A percentile compares a stretch with the other conserved stretches of the same genome.
Conservation (phyloP, 805 yeast genomes). For the Saitoella complicata region DNA sequence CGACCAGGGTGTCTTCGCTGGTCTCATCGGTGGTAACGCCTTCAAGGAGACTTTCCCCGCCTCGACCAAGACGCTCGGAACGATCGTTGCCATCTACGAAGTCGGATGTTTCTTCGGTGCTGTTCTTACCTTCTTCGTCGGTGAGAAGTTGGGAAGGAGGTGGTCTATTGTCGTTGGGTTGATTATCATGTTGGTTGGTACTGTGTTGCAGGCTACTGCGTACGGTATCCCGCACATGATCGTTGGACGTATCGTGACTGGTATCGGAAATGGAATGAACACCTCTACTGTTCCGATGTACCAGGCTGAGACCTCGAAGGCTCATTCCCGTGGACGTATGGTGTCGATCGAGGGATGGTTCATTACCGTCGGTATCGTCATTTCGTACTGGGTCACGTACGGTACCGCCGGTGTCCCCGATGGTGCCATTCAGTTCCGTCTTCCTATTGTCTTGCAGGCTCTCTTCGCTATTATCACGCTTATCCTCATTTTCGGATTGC, state of each 20-base stretch:
- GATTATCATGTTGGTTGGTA: slow-evolving; percentile 5
- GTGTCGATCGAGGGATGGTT: slow-evolving; percentile 17
- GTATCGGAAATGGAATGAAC: slow-evolving; percentile 15
- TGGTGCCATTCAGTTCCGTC: slow-evolving; percentile 81
- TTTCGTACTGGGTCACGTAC: slow-evolving; percentile 23
- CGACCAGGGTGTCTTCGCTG: slow-evolving; percentile 66
- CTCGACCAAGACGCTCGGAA: slow-evolving; percentile 16
- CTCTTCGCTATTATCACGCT: background rate
- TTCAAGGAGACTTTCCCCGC: slow-evolving; percentile 3
- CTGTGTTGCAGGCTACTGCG: slow-evolving; percentile 43
- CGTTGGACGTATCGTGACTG: slow-evolving; percentile 38
- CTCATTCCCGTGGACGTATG: slow-evolving; percentile 3
- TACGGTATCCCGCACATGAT: slow-evolving; percentile 48
- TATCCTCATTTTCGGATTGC: background rate
- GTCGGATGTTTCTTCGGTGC: slow-evolving; percentile 58
- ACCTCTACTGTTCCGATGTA: slow-evolving; percentile 44
- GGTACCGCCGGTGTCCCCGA: slow-evolving; percentile 32
- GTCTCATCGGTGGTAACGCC: slow-evolving; percentile 42
- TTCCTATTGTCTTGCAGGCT: slow-evolving; percentile 43
- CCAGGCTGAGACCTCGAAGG: slow-evolving; percentile 39
- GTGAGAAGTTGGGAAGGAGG: slow-evolving; percentile 24
- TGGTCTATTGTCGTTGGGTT: slow-evolving; percentile 1
- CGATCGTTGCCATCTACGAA: slow-evolving; percentile 30
- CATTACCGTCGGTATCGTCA: slow-evolving; percentile 21
- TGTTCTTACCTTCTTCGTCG: slow-evolving; percentile 35